phyloP scores from a whole-genome alignment of 805 yeast genomes.

The Starmerella khaoyaiensis region DNA sequence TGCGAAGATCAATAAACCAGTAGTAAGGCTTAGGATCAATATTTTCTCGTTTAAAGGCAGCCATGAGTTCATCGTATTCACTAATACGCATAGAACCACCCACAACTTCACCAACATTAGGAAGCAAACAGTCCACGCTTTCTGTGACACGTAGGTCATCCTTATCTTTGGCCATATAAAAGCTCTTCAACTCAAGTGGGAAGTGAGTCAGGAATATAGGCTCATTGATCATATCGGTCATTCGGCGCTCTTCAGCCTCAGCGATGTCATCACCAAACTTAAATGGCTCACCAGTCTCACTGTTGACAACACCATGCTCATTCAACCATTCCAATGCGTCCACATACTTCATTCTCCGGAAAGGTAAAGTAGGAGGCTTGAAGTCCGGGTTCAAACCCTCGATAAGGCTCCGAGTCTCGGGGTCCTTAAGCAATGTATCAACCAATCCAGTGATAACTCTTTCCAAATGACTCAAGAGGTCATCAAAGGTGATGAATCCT shows the following conservation, averaged over 20 bases:
- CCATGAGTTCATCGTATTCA: constrained; percentile 66
- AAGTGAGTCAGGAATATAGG: constrained; percentile 87
- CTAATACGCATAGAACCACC: constrained; percentile 99
- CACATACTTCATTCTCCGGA: constrained; percentile 79
- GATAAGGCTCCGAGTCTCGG: constrained; percentile 80
- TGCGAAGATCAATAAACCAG: constrained; percentile 93
- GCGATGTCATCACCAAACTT: constrained; percentile 98
- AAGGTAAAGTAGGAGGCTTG: constrained; percentile 69
- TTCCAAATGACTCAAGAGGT: constrained; percentile 75
- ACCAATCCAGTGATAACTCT: constrained; percentile 55
- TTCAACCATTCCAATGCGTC: constrained; percentile 92
- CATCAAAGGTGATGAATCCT: constrained; percentile 77
- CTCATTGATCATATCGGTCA: constrained; percentile 88
- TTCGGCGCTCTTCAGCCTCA: constrained; percentile 97
- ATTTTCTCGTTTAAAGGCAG: constrained; percentile 86
- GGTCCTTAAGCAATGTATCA: constrained; percentile 71
- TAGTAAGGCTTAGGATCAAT: constrained; percentile 74
- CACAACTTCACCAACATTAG: constrained; percentile 96
- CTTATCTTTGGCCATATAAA: constrained; percentile 87
- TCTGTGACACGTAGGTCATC: constrained; percentile 94
- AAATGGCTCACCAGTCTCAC: constrained; percentile 82
- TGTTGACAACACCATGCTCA: constrained; percentile 81
- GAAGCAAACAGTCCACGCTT: constrained; percentile 96
- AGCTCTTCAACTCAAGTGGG: constrained; percentile 95
- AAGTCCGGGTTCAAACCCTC: constrained; percentile 88